Evolutionary conservation across 148 eudicot genomes (phyloP), one percentile per base, ranked within the genome.

Genomic region (Fagopyrum tataricum): DNA sequence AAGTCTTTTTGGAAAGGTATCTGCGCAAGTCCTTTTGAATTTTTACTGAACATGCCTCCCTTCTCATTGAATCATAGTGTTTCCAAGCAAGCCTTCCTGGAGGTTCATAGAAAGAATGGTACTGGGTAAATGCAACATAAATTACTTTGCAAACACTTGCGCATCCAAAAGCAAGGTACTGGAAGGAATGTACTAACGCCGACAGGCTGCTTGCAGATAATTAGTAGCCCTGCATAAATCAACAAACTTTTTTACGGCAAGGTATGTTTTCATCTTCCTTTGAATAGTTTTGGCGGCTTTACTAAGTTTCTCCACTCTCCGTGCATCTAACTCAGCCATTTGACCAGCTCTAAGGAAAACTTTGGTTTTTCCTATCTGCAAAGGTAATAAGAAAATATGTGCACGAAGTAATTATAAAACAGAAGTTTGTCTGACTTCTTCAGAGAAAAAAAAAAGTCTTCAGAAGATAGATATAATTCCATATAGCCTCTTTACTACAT

Each of bases 281-380:
- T 90, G 96, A 74, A 95, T 87, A 55, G 73, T 77, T 82, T 83
- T 91, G 76, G 92, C 92, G 72, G 97, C 92, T 80, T 79, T 83
- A 76, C 76, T 83, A 59, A 91, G 90, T 77, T 90, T 91, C 75
- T 79, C 85, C 26, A 88, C 83, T 78, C 93, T 86, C 21, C 78
- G 85, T 12, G 89, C 82, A 91, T 95, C 99, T 72, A 95, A 84
- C 62, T 88, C 93, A 41, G 96, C 99, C 97, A 95, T 90, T 78
- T 95, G 97, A 79, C 97, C 99, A 72, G 96, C 96, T 86, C 97
- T 87, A 70, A 95, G 79, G 70, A 95, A 95, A 74, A 95, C 87
- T 83, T 95, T 91, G 43, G 96, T 83, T 81, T 87, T 87, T 52
- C 98, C 98, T 61, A 88, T 87, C 99, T 95, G 88, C 81, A 86